phyloP scores from a whole-genome alignment of 441 rosid species.

The Geranium incanum region DNA sequence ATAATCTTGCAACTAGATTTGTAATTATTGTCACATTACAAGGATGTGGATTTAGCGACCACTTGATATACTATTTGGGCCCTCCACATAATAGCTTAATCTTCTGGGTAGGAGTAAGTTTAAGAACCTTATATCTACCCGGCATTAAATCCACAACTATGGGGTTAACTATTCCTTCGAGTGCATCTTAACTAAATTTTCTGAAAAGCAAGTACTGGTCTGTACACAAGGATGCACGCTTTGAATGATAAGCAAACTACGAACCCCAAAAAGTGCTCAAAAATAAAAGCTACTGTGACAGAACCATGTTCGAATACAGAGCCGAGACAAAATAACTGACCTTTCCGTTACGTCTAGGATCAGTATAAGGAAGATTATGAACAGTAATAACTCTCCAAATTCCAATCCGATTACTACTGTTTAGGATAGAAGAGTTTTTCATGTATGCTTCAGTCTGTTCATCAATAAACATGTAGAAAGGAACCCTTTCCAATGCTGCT shows the following conservation, averaged over 20 bases:
- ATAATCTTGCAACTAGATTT: too few relatives aligned
- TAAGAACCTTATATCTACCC: too few relatives aligned
- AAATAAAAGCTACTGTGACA: background rate
- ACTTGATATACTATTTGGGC: too few relatives aligned
- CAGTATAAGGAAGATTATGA: conserved; percentile 56
- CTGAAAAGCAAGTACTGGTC: background rate
- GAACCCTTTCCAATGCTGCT: conserved; percentile 45
- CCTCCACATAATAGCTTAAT: too few relatives aligned
- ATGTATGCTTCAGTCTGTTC: conserved; percentile 70
- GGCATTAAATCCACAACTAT: too few relatives aligned
- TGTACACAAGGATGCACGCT: background rate
- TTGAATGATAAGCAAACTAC: background rate
- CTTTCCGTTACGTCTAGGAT: conserved; percentile 85
- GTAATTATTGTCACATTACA: too few relatives aligned
- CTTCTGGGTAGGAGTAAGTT: too few relatives aligned
- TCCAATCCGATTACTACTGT: conserved; percentile 48
- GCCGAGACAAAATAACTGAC: conserved; percentile 23
- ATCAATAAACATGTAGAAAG: conserved; percentile 86
- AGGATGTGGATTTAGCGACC: too few relatives aligned
- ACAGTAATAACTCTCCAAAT: conserved; percentile 70
- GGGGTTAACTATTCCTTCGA: too few relatives aligned
- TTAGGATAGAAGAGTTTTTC: conserved; percentile 44
- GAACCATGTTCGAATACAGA: background rate
- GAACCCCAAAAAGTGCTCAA: background rate
- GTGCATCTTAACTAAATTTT: too few relatives aligned